Percentiles rank a stretch among this genome's conserved stretches.
phyloP scores from a whole-genome alignment of 148 eudicot species.

The Nepenthes gracilis region DNA sequence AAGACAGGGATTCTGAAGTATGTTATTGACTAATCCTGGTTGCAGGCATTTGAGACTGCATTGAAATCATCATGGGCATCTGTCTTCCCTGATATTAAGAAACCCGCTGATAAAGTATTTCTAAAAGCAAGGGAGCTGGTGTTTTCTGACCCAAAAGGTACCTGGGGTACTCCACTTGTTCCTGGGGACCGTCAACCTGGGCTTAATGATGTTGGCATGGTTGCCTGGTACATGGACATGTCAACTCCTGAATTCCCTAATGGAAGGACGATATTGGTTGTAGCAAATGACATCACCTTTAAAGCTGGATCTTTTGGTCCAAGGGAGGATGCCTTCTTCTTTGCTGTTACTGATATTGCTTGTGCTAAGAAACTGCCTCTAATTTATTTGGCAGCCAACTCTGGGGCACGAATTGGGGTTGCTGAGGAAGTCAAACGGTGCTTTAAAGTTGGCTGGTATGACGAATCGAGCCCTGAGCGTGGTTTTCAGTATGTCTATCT shows the following conservation, averaged over 20 bases:
- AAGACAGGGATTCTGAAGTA: not conserved
- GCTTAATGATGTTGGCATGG: constrained; percentile 85
- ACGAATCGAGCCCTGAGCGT: constrained; percentile 71
- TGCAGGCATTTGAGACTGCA: constrained; percentile 84
- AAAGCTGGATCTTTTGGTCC: constrained; percentile 97
- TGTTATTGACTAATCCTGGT: not conserved
- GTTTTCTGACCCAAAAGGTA: constrained; percentile 63
- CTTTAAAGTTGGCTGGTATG: constrained; percentile 93
- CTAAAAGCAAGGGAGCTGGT: constrained; percentile 59
- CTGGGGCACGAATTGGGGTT: constrained; percentile 93
- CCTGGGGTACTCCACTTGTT: constrained; percentile 72
- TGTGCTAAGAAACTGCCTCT: constrained; percentile 82
- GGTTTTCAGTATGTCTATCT: constrained; percentile 89
- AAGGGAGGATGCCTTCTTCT: constrained; percentile 89
- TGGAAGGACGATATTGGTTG: constrained; percentile 70
- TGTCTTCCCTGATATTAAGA: constrained; percentile 23
- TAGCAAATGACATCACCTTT: constrained; percentile 86
- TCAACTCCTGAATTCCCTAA: constrained; percentile 91
- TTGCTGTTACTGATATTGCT: constrained; percentile 86
- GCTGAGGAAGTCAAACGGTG: constrained; percentile 96
- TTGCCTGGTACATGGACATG: constrained; percentile 91
- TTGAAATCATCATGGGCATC: constrained; percentile 63
- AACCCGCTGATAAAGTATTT: constrained; percentile 34
- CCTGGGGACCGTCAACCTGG: constrained; percentile 58
- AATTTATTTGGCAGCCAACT: constrained; percentile 90